A percentile compares a stretch with the other conserved stretches of the same genome.
These are phyloP conservation scores for Platanus orientalis DNA, from an alignment of 164 flowering plant genomes.

Conservation along the genomic window DNA sequence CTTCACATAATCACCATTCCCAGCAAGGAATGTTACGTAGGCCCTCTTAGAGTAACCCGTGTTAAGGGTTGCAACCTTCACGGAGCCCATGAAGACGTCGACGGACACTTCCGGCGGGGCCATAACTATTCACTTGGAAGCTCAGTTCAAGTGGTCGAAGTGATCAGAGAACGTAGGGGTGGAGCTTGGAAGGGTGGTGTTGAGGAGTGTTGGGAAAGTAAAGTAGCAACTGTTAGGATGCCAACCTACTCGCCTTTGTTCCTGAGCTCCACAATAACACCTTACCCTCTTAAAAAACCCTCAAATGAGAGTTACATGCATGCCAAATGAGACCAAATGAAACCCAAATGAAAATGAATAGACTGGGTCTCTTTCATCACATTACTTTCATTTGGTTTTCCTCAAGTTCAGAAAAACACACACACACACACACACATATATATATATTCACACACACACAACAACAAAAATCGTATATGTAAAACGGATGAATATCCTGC, in stretches of 20 bases:
- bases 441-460: too few species aligned
- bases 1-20: slow-evolving; percentile 56
- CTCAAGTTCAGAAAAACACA: too few species aligned
- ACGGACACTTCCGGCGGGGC: slow-evolving; percentile 41
- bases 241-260: slow-evolving; percentile 26
- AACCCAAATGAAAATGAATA: slow-evolving; percentile 18
- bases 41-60: slow-evolving; percentile 38
- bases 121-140: slow-evolving; percentile 18
- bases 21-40: slow-evolving; percentile 59
- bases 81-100: slow-evolving; percentile 19
- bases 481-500: slow-evolving; percentile 18
- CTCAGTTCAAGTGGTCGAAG: not conserved
- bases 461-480: too few species aligned
- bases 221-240: slow-evolving; percentile 20
- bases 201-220: slow-evolving; percentile 23
- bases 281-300: slow-evolving; percentile 26
- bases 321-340: slow-evolving; percentile 32
- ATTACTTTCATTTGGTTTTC: too few species aligned
- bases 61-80: slow-evolving; percentile 25
- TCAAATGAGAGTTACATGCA: slow-evolving; percentile 26
- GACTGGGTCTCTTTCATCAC: not conserved
- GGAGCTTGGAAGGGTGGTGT: slow-evolving; percentile 4
- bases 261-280: slow-evolving; percentile 16
- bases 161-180: too few species aligned
- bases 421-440: too few species aligned